Evolutionary conservation across 345 rosid genomes (phyloP).

Genomic region (Eucalyptus coolabah): DNA sequence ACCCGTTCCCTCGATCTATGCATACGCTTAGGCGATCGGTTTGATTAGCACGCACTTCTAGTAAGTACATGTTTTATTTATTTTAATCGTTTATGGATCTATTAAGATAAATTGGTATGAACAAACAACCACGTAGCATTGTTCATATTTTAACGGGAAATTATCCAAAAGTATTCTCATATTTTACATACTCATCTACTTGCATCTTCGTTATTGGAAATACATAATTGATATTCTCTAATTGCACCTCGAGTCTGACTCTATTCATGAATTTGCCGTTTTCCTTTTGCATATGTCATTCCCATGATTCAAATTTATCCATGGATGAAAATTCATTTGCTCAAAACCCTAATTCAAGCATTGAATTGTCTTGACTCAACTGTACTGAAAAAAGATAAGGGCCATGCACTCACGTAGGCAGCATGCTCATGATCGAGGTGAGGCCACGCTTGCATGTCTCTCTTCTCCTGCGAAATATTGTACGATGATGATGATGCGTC

Average conservation of each 20-base stretch:
- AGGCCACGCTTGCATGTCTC: background rate
- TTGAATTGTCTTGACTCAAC: background rate
- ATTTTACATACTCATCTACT: accelerated
- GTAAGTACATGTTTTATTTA: background rate
- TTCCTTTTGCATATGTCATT: accelerated
- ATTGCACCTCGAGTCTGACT: accelerated
- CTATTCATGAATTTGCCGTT: accelerated
- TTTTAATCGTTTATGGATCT: background rate
- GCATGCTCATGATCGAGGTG: background rate
- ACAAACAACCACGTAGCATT: background rate
- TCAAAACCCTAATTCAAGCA: background rate
- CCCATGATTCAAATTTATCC: background rate
- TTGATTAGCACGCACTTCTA: accelerated
- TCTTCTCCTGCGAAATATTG: background rate
- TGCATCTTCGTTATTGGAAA: accelerated
- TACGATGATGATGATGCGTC: background rate
- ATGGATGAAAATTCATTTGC: background rate
- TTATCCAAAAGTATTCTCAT: accelerated
- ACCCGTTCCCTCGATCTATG: background rate
- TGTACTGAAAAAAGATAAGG: background rate
- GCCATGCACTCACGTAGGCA: background rate
- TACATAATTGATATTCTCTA: accelerated
- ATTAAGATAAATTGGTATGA: background rate
- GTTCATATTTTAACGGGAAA: background rate
- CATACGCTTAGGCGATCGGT: background rate